Conservation (phyloP, 306 rosid species). For the Elaeagnus macrophylla region DNA sequence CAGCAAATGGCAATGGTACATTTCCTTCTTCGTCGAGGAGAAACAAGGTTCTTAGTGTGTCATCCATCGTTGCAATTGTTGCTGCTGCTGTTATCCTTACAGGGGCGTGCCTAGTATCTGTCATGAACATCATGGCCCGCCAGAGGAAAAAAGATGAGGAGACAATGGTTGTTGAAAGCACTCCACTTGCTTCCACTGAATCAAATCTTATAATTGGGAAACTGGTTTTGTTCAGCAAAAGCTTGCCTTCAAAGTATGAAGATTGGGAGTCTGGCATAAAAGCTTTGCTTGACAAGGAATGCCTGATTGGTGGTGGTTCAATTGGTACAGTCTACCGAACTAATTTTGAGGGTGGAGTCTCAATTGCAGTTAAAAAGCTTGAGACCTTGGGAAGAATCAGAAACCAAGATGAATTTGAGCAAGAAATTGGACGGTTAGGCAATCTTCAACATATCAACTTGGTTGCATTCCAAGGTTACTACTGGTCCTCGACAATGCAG, state of each 20-base stretch:
- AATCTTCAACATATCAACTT: conserved; percentile 66
- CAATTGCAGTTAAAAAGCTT: conserved; percentile 94
- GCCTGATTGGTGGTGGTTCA: conserved; percentile 80
- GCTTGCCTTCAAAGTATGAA: conserved; percentile 89
- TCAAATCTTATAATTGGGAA: conserved; percentile 80
- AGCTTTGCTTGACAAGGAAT: conserved; percentile 89
- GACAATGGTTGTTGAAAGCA: conserved; percentile 69
- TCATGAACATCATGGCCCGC: conserved; percentile 65
- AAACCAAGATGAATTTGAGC: conserved; percentile 93
- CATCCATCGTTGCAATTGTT: conserved; percentile 81
- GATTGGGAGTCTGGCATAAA: conserved; percentile 98
- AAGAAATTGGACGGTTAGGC: conserved; percentile 76
- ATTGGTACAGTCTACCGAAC: conserved; percentile 85
- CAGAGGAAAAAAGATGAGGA: conserved; percentile 39
- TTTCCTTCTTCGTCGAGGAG: conserved; percentile 30
- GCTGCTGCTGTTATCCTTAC: conserved; percentile 81
- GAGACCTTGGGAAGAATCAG: conserved; percentile 82
- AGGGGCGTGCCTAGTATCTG: conserved; percentile 77
- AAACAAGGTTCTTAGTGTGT: conserved; percentile 52
- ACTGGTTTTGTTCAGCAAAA: conserved; percentile 92
- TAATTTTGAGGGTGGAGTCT: conserved; percentile 71
- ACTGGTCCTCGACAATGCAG: conserved; percentile 94
- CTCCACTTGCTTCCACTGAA: conserved; percentile 73
- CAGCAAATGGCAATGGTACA: conserved; percentile 31
- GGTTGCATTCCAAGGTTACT: conserved; percentile 84